A percentile compares a stretch with the other conserved stretches of the same genome.
Evolutionary conservation across 176 grass and related monocot genomes (phyloP).

Genomic region (Otatea glauca): DNA sequence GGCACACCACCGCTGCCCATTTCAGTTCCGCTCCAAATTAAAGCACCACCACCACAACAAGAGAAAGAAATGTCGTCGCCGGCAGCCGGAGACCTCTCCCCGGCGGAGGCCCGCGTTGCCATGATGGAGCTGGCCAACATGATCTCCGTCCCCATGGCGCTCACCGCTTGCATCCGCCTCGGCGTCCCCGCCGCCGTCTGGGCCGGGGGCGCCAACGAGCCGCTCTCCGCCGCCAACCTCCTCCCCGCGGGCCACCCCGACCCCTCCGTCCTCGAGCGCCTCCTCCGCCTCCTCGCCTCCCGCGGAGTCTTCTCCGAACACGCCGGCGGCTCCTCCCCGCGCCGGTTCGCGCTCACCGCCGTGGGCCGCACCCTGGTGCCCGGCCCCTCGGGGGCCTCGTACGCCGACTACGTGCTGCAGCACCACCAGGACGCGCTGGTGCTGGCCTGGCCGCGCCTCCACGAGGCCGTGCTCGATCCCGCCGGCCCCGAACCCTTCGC

Average conservation of each 20-base stretch:
- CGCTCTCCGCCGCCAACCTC: conserved; percentile 53
- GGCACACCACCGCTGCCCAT: too few relatives aligned
- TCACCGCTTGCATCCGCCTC: conserved; percentile 66
- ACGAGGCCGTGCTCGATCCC: conserved; percentile 77
- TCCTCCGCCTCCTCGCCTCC: conserved; percentile 75
- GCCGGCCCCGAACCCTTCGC: conserved; percentile 76
- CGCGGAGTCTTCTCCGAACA: conserved; percentile 68
- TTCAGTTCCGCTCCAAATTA: too few relatives aligned
- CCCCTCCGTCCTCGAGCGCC: conserved; percentile 59
- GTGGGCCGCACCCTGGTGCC: conserved; percentile 67
- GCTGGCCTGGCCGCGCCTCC: conserved; percentile 65
- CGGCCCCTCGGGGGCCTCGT: conserved; percentile 44
- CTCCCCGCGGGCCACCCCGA: conserved; percentile 42
- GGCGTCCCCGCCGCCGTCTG: conserved; percentile 61
- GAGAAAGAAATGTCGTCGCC: neutral
- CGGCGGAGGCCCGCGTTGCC: conserved; percentile 53
- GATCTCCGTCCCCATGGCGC: conserved; percentile 85
- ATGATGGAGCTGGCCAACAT: conserved; percentile 88
- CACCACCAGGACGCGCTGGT: conserved; percentile 94
- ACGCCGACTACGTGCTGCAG: conserved; percentile 83
- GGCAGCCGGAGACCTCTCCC: neutral
- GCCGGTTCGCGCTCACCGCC: conserved; percentile 66
- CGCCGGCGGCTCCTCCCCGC: neutral
- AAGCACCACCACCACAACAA: too few relatives aligned
- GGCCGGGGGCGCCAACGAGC: conserved; percentile 52